These are phyloP conservation scores for Carnegiea gigantea DNA, from an alignment of 179 eudicot species.

Conservation along the genomic window DNA sequence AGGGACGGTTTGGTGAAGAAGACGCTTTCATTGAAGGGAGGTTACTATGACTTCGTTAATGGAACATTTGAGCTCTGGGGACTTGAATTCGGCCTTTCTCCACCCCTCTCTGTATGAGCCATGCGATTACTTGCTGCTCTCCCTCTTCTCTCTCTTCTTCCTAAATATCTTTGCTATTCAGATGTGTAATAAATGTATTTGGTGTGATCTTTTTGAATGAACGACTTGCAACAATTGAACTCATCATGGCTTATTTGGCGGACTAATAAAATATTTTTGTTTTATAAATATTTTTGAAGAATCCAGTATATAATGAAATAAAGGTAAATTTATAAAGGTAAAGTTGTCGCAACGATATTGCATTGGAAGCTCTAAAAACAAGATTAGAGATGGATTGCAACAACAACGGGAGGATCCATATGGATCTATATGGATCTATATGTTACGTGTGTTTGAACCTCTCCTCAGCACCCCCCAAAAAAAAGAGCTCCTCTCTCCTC, in stretches of 20 bases:
- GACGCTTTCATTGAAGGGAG: conserved; percentile 79
- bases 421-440: no score
- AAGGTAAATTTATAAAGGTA: neutral
- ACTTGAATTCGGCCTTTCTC: conserved; percentile 71
- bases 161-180: neutral
- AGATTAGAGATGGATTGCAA: conserved; percentile 33
- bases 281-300: neutral
- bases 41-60: conserved; percentile 77
- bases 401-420: conserved; percentile 7
- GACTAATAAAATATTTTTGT: neutral
- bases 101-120: conserved; percentile 81
- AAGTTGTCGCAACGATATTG: conserved; percentile 81
- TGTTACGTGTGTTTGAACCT: no score
- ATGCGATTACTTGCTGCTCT: conserved; percentile 8
- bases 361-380: conserved; percentile 78
- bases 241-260: neutral
- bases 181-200: no score
- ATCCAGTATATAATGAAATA: neutral
- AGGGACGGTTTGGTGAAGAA: conserved; percentile 81
- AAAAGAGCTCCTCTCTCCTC: no score
- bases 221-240: no score
- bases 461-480: no score
- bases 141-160: conserved; percentile 4
- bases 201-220: no score
- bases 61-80: conserved; percentile 92